These are phyloP conservation scores for Phytophthora pinifolia DNA, from an alignment of 352 stramenopile genomes.

Conservation along the genomic window DNA sequence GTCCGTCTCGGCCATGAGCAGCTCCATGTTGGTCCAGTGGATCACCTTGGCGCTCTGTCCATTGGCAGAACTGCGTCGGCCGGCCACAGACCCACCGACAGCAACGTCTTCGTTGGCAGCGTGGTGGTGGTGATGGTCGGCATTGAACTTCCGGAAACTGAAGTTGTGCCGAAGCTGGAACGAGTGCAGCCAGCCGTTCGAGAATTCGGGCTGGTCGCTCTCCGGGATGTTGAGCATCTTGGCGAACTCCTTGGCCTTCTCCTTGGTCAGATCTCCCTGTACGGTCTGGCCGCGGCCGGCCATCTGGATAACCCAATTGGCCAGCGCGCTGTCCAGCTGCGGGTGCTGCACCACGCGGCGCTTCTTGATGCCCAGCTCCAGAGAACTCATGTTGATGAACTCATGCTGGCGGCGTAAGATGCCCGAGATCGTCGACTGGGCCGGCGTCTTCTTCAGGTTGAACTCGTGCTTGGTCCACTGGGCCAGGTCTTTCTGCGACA, in stretches of 20 bases:
- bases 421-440: conserved; percentile 83
- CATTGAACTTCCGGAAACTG: conserved; percentile 83
- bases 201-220: conserved; percentile 78
- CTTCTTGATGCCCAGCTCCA: conserved; percentile 85
- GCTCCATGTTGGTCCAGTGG: conserved; percentile 63
- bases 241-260: conserved; percentile 85
- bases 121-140: conserved; percentile 41
- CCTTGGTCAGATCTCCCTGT: conserved; percentile 82
- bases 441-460: conserved; percentile 74
- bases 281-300: conserved; percentile 75
- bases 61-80: background rate
- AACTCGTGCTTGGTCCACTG: conserved; percentile 90
- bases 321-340: conserved; percentile 73
- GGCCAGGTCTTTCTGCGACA: conserved; percentile 86
- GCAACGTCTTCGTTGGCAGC: background rate
- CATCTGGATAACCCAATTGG: conserved; percentile 89
- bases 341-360: conserved; percentile 79
- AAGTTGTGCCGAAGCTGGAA: conserved; percentile 86
- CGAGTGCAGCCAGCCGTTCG: conserved; percentile 77
- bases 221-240: conserved; percentile 80
- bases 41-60: conserved; percentile 39
- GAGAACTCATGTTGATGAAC: conserved; percentile 83
- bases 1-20: conserved; percentile 59
- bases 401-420: conserved; percentile 82
- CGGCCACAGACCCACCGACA: background rate